Evolutionary conservation across 805 yeast species (phyloP).

Genomic region (baker's yeast (Saccharomyces cerevisiae)): DNA sequence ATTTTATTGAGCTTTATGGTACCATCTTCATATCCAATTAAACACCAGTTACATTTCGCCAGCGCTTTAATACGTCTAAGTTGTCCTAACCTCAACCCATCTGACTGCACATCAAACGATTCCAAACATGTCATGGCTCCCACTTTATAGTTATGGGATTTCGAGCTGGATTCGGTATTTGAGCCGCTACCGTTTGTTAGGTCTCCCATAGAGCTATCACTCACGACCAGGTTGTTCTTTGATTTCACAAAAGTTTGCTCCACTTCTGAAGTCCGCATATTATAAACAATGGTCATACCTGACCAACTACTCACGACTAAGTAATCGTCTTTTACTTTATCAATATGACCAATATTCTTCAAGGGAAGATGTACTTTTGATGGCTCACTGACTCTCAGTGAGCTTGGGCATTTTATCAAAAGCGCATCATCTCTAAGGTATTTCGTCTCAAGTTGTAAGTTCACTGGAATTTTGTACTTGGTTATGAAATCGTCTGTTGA

Average conservation of each 20-base stretch:
- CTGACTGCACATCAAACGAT: neutral
- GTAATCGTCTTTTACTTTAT: constrained; percentile 1
- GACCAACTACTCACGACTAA: constrained; percentile 17
- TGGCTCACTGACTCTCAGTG: neutral
- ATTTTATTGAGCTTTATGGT: constrained; percentile 14
- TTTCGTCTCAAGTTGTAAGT: neutral
- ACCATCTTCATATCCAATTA: constrained; percentile 30
- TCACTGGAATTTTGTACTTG: constrained; percentile 3
- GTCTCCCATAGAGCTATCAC: constrained; percentile 22
- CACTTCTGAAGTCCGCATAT: neutral
- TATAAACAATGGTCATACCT: constrained; percentile 14
- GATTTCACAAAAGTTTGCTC: constrained; percentile 8
- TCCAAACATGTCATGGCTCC: constrained; percentile 1
- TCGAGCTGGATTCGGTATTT: constrained; percentile 1
- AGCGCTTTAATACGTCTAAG: neutral
- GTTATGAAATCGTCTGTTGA: constrained; percentile 17
- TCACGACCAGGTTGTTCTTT: constrained; percentile 17
- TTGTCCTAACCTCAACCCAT: neutral
- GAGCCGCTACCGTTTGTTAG: constrained; percentile 5
- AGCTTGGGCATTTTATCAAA: neutral
- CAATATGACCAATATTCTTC: constrained; percentile 13
- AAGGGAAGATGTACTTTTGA: constrained; percentile 1
- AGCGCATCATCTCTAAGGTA: neutral
- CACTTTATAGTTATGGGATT: constrained; percentile 2
- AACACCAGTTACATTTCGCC: constrained; percentile 15